Evolutionary conservation across 1,139 yeast genomes (phyloP), one percentile per base, ranked within the genome.

Genomic region (Zygoascus hellenicus): DNA sequence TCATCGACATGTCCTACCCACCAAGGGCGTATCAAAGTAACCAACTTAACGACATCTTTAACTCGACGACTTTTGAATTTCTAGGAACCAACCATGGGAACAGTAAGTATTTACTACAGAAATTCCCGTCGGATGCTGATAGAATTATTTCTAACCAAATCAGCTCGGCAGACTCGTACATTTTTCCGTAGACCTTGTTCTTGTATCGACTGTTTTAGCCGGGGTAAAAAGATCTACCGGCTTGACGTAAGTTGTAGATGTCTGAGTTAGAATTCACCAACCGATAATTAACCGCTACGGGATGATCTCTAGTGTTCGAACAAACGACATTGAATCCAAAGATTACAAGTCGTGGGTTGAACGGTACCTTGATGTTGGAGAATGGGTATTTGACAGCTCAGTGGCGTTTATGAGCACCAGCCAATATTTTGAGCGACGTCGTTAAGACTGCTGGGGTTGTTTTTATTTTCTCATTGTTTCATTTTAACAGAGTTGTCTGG

Each of bases 171-270:
- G 56, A 48, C 43, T 68, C 3, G 63, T 82, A 48, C 97, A 92
- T 65, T 59, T 76, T 46, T 75, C 89, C 2, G 68, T 83, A 38
- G 97, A 92, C 63, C 73, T 89, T 41, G 80, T 83, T 1, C 72
- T 92, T 39, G 73, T 88, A 4, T 84, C 96, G 1, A 83, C 96
- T 0, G 77, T 89, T 47, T 71, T 92, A 48, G 96, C 97, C 0
- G 97, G 97, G 1, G 80, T 92, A 45, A 87, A 83, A 67, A 78
- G 96, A 63, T 81, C 82, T 57, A 83, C 97, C 2, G 97, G 97
- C 0, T 71, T 90, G 39, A 77, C 88, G 70, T 71, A 62, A 50
- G 75, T 68, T 46, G 37, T 6, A 9, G 16, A 13, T 9, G 7
- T 16, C 30, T 15, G 16, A 5, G 14, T n/a, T 14, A 6, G 19